A percentile compares a stretch with the other conserved stretches of the same genome.
Evolutionary conservation across 78 protist genomes (phyloP).

Genomic region (Isochrysis galbana): DNA sequence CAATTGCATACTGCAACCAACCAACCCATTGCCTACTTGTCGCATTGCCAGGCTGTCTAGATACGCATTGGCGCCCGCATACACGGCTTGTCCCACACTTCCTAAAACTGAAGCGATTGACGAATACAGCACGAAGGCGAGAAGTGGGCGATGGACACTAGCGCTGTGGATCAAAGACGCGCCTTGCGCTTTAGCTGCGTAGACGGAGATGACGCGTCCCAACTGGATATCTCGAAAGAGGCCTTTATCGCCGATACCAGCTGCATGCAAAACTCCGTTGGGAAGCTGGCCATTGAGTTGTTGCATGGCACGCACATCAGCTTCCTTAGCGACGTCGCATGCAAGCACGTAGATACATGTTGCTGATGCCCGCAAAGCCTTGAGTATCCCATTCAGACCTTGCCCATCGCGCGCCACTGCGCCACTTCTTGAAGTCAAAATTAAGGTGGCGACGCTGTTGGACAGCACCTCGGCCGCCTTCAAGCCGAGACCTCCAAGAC

Average conservation of each 20-base stretch:
- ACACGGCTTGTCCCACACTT: not conserved
- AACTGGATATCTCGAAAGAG: not conserved
- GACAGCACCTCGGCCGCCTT: not conserved
- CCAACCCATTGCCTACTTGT: not conserved
- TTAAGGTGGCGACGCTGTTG: not conserved
- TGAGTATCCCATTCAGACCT: not conserved
- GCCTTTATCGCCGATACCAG: not conserved
- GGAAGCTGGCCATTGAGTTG: not conserved
- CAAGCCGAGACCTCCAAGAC: not conserved
- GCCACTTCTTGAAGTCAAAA: not conserved
- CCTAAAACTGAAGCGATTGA: not conserved
- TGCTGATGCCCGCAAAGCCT: not conserved
- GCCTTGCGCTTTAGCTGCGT: not conserved
- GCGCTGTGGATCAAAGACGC: not conserved
- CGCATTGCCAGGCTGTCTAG: not conserved
- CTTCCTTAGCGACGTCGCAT: not conserved
- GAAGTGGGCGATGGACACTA: not conserved
- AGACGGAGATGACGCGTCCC: not conserved
- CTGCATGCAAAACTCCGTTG: not conserved
- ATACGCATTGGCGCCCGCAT: not conserved
- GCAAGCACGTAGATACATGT: not conserved
- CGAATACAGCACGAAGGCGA: not conserved
- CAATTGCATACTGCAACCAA: not conserved
- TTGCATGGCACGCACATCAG: not conserved
- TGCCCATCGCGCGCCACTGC: not conserved